These are phyloP conservation scores for Mycena leptocephala DNA, from an alignment of 768 basidiomycete species.

Conservation along the genomic window DNA sequence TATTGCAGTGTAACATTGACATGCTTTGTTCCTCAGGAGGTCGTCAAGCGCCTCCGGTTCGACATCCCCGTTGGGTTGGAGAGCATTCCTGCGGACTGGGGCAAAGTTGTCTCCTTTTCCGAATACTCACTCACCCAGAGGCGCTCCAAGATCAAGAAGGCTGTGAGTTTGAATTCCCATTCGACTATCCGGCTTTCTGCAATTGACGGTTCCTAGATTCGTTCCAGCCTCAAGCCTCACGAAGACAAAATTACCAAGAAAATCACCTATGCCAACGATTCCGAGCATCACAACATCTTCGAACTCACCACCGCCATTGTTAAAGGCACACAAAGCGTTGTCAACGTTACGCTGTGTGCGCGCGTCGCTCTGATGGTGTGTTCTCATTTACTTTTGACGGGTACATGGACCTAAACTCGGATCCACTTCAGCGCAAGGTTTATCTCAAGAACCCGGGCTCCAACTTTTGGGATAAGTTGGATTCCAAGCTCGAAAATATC, in stretches of 20 bases:
- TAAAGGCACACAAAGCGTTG: conserved; percentile 27
- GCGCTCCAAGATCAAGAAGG: no score
- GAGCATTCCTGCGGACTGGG: conserved; percentile 34
- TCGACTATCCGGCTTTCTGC: not conserved
- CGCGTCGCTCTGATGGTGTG: conserved; percentile 39
- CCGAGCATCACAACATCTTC: conserved; percentile 36
- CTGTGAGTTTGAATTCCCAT: conserved; percentile 23
- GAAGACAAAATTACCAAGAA: not conserved
- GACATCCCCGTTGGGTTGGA: no score
- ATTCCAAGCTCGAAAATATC: not conserved
- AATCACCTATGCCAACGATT: not conserved
- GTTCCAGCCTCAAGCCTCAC: not conserved
- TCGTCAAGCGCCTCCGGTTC: conserved; percentile 31
- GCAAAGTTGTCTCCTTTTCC: conserved; percentile 31
- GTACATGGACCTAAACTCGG: not conserved
- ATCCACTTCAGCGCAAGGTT: not conserved
- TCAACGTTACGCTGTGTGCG: conserved; percentile 31
- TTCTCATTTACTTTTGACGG: not conserved
- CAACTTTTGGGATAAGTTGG: conserved; percentile 13
- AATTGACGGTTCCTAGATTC: conserved; percentile 18
- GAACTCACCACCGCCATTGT: conserved; percentile 35
- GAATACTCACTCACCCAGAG: conserved; percentile 38
- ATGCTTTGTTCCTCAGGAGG: conserved; percentile 23
- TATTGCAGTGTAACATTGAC: no score
- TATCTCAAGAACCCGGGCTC: not conserved